phyloP scores from a whole-genome alignment of 1,139 yeast species.

The Saccharomyces uvarum region DNA sequence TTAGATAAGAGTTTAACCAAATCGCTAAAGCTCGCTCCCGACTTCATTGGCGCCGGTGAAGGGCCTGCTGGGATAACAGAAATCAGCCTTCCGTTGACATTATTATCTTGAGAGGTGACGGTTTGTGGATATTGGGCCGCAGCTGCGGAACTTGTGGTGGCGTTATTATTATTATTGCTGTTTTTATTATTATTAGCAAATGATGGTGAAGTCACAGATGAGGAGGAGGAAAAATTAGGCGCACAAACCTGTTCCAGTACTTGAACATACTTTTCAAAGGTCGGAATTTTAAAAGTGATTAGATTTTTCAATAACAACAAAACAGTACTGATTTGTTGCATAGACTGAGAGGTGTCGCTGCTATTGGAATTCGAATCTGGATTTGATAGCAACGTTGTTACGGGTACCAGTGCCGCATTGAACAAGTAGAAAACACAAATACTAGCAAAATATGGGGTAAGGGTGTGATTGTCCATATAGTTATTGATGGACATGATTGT shows the following conservation, averaged over 20 bases:
- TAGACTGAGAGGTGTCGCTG: neutral
- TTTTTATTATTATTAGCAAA: neutral
- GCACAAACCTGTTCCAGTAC: conserved; percentile 7
- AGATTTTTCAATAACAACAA: conserved; percentile 6
- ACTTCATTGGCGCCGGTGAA: conserved; percentile 7
- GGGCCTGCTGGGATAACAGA: neutral
- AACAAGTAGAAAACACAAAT: conserved; percentile 46
- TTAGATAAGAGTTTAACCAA: conserved; percentile 13
- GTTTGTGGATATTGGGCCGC: neutral
- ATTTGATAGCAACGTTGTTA: conserved; percentile 1
- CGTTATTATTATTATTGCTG: neutral
- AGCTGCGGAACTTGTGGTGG: neutral
- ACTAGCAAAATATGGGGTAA: conserved; percentile 49
- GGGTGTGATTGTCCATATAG: conserved; percentile 38
- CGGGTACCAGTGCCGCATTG: conserved; percentile 11
- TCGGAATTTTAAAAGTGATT: conserved; percentile 3
- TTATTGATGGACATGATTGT: conserved; percentile 45
- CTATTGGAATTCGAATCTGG: neutral
- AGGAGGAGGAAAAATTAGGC: neutral
- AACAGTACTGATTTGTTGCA: conserved; percentile 4
- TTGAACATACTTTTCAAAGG: conserved; percentile 9
- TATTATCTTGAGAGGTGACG: neutral
- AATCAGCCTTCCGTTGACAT: neutral
- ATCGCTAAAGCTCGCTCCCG: conserved; percentile 16
- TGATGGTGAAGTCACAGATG: neutral